A percentile compares a stretch with the other conserved stretches of the same genome.
These are phyloP conservation scores for Thinopyrum obtusiflorum DNA, from an alignment of 202 grass and related monocot species.

Conservation along the genomic window DNA sequence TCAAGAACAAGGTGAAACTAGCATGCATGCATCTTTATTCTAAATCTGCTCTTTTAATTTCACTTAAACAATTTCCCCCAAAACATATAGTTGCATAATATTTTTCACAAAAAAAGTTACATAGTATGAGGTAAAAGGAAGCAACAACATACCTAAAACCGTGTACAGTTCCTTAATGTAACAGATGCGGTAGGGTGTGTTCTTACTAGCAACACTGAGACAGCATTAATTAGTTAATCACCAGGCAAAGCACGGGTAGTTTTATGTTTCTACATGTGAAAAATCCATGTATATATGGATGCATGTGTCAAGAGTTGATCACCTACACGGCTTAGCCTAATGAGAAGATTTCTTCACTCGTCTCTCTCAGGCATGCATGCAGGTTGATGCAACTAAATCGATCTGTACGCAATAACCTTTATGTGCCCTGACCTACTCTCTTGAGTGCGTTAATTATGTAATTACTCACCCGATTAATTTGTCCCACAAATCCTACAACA, in stretches of 20 bases:
- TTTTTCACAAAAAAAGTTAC: too few relatives aligned
- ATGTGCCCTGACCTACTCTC: background rate
- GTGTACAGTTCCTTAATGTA: background rate
- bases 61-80: background rate
- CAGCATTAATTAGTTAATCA: background rate
- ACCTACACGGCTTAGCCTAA: constrained; percentile 32
- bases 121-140: background rate
- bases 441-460: background rate
- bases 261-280: constrained; percentile 26
- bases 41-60: background rate
- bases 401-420: constrained; percentile 25
- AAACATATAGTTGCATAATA: background rate
- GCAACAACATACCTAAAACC: background rate
- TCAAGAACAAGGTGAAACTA: background rate
- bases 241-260: background rate
- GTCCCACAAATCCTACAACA: background rate
- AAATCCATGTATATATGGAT: constrained; percentile 14
- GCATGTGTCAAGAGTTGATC: constrained; percentile 57
- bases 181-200: background rate
- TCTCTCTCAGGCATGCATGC: constrained; percentile 13
- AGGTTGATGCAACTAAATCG: constrained; percentile 24
- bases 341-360: constrained; percentile 1
- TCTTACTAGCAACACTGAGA: background rate
- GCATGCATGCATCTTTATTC: background rate
- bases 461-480: background rate